Evolutionary conservation across 1,284 basidiomycete genomes (phyloP).

Genomic region (Caloboletus firmus): DNA sequence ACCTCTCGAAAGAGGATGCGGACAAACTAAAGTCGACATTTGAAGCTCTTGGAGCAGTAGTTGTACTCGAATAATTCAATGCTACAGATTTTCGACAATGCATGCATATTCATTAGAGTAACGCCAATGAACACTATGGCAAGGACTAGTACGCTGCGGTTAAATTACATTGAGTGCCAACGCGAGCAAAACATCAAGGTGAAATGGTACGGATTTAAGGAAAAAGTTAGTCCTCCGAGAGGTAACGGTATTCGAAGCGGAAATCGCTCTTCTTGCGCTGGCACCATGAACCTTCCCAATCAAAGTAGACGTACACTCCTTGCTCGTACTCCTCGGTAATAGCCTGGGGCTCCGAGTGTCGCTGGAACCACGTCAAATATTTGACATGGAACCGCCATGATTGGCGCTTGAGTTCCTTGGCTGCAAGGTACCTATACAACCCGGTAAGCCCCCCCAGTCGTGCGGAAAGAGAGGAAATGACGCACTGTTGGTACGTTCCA

Average conservation of each 20-base stretch:
- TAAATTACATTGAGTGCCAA: conserved; percentile 30
- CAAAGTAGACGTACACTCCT: conserved; percentile 96
- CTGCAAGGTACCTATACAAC: conserved; percentile 80
- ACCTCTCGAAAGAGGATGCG: conserved; percentile 95
- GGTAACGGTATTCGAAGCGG: conserved; percentile 91
- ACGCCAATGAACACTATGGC: conserved; percentile 10
- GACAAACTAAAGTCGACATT: conserved; percentile 94
- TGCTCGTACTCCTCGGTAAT: conserved; percentile 99
- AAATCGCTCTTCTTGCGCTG: conserved; percentile 98
- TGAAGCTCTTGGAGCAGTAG: conserved; percentile 85
- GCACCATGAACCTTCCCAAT: conserved; percentile 98
- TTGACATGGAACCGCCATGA: conserved; percentile 99
- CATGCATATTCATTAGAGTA: conserved; percentile 22
- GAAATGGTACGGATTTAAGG: not conserved
- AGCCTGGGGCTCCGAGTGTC: conserved; percentile 97
- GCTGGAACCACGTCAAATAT: conserved; percentile 99
- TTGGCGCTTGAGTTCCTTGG: conserved; percentile 95
- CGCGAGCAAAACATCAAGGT: conserved; percentile 5
- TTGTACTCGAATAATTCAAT: conserved; percentile 70
- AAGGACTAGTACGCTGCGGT: conserved; percentile 18
- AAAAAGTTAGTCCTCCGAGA: conserved; percentile 73
- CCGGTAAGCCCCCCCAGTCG: conserved; percentile 5
- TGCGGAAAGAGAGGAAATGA: conserved; percentile 11
- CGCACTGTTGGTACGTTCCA: conserved; percentile 95
- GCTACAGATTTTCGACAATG: conserved; percentile 11